Conservation (phyloP, 148 eudicot genomes). For the Limonium bicolor region DNA sequence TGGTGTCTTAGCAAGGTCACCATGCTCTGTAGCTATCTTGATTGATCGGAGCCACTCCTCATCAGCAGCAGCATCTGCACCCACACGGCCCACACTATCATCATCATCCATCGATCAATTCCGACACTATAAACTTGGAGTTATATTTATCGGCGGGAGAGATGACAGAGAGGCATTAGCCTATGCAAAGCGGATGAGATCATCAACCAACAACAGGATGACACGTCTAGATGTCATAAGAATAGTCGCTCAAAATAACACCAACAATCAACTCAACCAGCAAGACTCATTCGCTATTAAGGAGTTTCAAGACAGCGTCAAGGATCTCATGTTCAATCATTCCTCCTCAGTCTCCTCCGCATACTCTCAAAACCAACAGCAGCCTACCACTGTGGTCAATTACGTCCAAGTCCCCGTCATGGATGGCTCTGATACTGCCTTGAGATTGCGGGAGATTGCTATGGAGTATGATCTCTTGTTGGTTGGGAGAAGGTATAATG, state of each 20-base stretch:
- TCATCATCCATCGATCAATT: conserved; percentile 17
- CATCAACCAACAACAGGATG: conserved; percentile 24
- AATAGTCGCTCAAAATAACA: conserved; percentile 33
- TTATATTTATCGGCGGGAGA: conserved; percentile 52
- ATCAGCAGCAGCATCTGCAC: background rate
- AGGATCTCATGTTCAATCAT: background rate
- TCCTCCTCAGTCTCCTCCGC: background rate
- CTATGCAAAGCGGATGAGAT: conserved; percentile 54
- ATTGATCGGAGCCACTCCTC: conserved; percentile 31
- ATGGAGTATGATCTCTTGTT: conserved; percentile 29
- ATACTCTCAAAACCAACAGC: background rate
- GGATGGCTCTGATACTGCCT: conserved; percentile 41
- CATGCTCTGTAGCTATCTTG: conserved; percentile 53
- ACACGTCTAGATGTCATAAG: conserved; percentile 43
- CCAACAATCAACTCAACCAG: conserved; percentile 29
- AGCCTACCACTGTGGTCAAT: conserved; percentile 17
- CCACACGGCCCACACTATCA: conserved; percentile 12
- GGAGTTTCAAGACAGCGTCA: conserved; percentile 10
- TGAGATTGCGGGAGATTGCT: conserved; percentile 20
- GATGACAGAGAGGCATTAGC: conserved; percentile 53
- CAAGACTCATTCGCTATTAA: conserved; percentile 24
- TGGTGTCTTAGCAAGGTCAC: conserved; percentile 25
- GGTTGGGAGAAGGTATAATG: conserved; percentile 35
- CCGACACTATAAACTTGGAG: conserved; percentile 23
- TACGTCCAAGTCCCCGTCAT: conserved; percentile 41